Evolutionary conservation across 139 green algal species (phyloP).

Genomic region (Coelastrella sp.): DNA sequence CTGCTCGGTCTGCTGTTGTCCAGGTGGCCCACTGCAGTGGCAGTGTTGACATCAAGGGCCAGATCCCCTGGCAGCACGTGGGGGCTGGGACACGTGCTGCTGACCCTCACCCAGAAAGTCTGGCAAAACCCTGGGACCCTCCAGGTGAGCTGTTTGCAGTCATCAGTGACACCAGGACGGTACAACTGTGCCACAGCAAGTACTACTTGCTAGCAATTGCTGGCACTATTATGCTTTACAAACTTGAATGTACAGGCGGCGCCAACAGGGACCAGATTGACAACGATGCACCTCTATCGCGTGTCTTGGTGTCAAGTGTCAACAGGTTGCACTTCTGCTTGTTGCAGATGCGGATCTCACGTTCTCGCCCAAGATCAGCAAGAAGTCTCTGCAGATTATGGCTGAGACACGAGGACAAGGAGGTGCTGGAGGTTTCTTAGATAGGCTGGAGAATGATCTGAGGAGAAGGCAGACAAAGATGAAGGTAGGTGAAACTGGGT

Average conservation of each 20-base stretch:
- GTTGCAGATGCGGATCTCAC: constrained; percentile 37
- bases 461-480: constrained; percentile 53
- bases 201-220: too few species aligned
- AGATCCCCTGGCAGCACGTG: constrained; percentile 65
- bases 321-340: neutral
- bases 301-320: neutral
- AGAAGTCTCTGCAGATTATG: constrained; percentile 50
- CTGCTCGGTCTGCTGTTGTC: too few species aligned
- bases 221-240: too few species aligned
- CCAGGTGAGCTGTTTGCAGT: neutral
- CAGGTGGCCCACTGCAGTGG: constrained; percentile 17
- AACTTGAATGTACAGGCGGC: too few species aligned
- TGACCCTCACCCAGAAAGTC: constrained; percentile 44
- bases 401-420: constrained; percentile 31
- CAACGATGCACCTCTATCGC: too few species aligned
- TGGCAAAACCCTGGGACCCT: constrained; percentile 47
- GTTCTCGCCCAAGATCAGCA: constrained; percentile 44
- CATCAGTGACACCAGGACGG: too few species aligned
- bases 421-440: constrained; percentile 57
- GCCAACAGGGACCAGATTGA: too few species aligned
- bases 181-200: too few species aligned
- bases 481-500: constrained; percentile 30
- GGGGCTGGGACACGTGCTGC: constrained; percentile 40
- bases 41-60: constrained; percentile 47
- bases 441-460: constrained; percentile 63